A percentile compares a stretch with the other conserved stretches of the same genome.
Conservation (phyloP, 257 asterid species). For the Petrea volubilis region DNA sequence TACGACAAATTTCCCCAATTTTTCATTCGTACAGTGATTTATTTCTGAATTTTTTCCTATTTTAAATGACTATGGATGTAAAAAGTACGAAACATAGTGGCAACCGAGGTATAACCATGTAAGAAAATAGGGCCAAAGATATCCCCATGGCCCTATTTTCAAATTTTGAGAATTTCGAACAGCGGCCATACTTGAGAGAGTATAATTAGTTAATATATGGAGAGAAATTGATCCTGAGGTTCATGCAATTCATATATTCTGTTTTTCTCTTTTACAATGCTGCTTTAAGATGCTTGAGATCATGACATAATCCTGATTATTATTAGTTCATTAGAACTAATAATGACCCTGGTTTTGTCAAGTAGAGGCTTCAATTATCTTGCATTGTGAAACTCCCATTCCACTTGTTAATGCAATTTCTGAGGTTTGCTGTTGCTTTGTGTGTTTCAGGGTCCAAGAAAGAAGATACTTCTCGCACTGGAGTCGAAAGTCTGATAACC, state of each 20-base stretch:
- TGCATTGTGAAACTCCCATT: not conserved
- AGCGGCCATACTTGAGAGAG: too few relatives aligned
- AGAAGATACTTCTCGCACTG: conserved; percentile 80
- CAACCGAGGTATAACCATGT: too few relatives aligned
- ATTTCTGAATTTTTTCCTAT: not conserved
- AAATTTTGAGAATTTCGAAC: not conserved
- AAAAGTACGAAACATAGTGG: not conserved
- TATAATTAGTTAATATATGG: not conserved
- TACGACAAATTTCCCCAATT: too few relatives aligned
- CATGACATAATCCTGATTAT: not conserved
- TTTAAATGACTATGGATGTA: not conserved
- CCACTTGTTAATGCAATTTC: not conserved
- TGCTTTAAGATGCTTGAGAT: not conserved
- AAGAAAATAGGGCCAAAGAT: not conserved
- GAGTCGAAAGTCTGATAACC: conserved; percentile 56
- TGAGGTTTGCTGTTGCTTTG: conserved; percentile 4
- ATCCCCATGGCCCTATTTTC: not conserved
- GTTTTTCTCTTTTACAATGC: not conserved
- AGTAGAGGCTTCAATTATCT: not conserved
- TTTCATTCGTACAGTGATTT: too few relatives aligned
- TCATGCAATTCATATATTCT: not conserved
- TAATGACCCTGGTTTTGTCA: not conserved
- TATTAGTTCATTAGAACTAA: not conserved
- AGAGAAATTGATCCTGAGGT: not conserved
- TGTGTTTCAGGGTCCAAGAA: conserved; percentile 81